Conservation (phyloP, 1,284 basidiomycete genomes). For the Coriolopsis trogii region DNA sequence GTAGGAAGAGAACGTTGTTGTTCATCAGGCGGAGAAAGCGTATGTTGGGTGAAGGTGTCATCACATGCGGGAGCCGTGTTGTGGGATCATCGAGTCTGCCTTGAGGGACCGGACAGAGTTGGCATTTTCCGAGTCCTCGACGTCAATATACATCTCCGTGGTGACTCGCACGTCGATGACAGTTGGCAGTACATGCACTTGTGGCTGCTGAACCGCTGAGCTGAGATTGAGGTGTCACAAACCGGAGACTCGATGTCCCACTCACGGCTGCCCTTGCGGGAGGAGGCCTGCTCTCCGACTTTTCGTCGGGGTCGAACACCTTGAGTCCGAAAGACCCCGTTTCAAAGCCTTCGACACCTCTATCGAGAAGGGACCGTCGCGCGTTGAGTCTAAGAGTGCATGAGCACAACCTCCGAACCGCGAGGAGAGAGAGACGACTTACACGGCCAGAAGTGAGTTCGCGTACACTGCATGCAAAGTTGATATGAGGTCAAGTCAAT, state of each 20-base stretch:
- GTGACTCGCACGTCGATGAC: slow-evolving; percentile 9
- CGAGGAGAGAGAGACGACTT: not conserved
- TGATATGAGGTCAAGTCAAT: not conserved
- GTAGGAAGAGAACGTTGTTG: too few species aligned
- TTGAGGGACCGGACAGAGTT: not conserved
- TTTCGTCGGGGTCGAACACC: slow-evolving; percentile 5
- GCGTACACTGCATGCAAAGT: slow-evolving; percentile 12
- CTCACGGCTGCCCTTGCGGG: slow-evolving; percentile 5
- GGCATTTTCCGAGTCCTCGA: not conserved
- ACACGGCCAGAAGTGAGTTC: slow-evolving; percentile 18
- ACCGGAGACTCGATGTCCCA: not conserved
- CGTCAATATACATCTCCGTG: not conserved
- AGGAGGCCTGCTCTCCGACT: not conserved
- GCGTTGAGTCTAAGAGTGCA: slow-evolving; percentile 3
- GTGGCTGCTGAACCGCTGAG: not conserved
- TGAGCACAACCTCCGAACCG: too few species aligned
- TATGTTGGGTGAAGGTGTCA: too few species aligned
- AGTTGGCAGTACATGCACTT: not conserved
- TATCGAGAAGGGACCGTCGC: slow-evolving; percentile 9
- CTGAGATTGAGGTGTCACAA: not conserved
- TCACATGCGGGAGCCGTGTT: not conserved
- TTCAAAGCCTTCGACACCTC: slow-evolving; percentile 15
- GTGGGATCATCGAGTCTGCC: not conserved
- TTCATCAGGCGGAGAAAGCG: too few species aligned
- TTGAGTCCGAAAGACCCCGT: slow-evolving; percentile 15